Percentiles rank a stretch among this genome's conserved stretches.
phyloP scores from a whole-genome alignment of 1,284 basidiomycete genomes.

The Polyporus tsugae region DNA sequence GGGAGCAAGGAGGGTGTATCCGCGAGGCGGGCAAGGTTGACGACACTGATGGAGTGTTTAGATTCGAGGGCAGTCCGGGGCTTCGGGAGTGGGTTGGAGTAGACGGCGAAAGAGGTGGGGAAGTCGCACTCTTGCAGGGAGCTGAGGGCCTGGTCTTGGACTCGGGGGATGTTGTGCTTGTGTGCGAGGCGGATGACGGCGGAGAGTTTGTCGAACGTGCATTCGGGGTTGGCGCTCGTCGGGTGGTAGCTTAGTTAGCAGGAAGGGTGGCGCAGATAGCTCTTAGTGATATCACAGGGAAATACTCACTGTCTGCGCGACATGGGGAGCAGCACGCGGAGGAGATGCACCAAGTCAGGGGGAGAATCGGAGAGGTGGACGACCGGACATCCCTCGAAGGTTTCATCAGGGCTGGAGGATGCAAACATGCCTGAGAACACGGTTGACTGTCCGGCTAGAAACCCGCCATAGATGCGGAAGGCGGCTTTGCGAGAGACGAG shows the following conservation, averaged over 20 bases:
- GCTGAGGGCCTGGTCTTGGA: constrained; percentile 5
- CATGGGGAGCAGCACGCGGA: constrained; percentile 9
- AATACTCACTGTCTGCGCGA: not conserved
- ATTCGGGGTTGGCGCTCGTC: not conserved
- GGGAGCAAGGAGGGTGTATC: constrained; percentile 11
- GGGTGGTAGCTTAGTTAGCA: too few relatives aligned
- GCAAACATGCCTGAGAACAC: constrained; percentile 32
- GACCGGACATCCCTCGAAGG: constrained; percentile 25
- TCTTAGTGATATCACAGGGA: not conserved
- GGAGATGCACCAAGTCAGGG: constrained; percentile 14
- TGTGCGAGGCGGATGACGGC: constrained; percentile 21
- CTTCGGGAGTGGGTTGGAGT: not conserved
- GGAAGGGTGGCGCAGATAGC: not conserved
- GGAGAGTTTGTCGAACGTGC: not conserved
- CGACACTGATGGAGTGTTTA: constrained; percentile 4
- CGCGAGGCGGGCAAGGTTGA: constrained; percentile 20
- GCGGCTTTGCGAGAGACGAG: not conserved
- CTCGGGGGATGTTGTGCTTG: constrained; percentile 20
- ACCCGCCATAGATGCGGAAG: constrained; percentile 27
- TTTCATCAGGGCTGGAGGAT: constrained; percentile 13
- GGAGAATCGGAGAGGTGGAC: constrained; percentile 27
- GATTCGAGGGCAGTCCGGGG: not conserved
- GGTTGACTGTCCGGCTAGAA: constrained; percentile 28
- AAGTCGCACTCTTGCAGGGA: not conserved
- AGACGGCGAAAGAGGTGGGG: not conserved